A percentile compares a stretch with the other conserved stretches of the same genome.
Evolutionary conservation across 1,284 basidiomycete species (phyloP).

Genomic region (Ustilago nuda): DNA sequence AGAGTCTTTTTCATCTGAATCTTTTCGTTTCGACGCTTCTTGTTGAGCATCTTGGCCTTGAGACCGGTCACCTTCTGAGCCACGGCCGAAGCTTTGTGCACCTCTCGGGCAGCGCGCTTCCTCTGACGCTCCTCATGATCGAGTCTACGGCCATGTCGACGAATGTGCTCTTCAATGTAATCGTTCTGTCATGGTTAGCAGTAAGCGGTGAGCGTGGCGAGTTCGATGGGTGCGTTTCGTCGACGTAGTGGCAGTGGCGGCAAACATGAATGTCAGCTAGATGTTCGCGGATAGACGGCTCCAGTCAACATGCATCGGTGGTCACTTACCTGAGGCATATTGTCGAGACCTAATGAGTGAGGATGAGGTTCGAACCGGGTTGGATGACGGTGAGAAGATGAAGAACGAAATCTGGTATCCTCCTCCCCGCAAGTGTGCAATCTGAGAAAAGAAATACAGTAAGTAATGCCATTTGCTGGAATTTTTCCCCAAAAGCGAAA

Average conservation of each 20-base stretch:
- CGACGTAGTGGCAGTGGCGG: conserved; percentile 9
- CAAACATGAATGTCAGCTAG: conserved; percentile 1
- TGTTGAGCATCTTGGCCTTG: conserved; percentile 97
- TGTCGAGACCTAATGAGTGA: conserved; percentile 12
- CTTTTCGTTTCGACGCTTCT: conserved; percentile 95
- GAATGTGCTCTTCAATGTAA: conserved; percentile 71
- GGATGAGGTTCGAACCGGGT: conserved; percentile 7
- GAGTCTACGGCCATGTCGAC: conserved; percentile 66
- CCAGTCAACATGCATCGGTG: not conserved
- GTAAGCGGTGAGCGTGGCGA: not conserved
- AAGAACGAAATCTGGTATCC: not conserved
- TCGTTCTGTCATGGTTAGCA: conserved; percentile 67
- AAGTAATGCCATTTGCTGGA: not conserved
- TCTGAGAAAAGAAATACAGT: not conserved
- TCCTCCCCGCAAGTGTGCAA: not conserved
- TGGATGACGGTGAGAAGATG: conserved; percentile 9
- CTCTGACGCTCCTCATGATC: conserved; percentile 73
- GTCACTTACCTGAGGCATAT: conserved; percentile 52
- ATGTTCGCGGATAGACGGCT: not conserved
- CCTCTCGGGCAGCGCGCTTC: conserved; percentile 89
- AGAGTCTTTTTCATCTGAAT: conserved; percentile 99
- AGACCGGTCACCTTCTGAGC: conserved; percentile 96
- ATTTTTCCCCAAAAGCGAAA: conserved; percentile 11
- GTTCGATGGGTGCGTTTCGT: not conserved
- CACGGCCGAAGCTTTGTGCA: conserved; percentile 85